Evolutionary conservation across 495 filamentous ascomycete genomes (phyloP).

Genomic region (Trichoderma erinaceum): DNA sequence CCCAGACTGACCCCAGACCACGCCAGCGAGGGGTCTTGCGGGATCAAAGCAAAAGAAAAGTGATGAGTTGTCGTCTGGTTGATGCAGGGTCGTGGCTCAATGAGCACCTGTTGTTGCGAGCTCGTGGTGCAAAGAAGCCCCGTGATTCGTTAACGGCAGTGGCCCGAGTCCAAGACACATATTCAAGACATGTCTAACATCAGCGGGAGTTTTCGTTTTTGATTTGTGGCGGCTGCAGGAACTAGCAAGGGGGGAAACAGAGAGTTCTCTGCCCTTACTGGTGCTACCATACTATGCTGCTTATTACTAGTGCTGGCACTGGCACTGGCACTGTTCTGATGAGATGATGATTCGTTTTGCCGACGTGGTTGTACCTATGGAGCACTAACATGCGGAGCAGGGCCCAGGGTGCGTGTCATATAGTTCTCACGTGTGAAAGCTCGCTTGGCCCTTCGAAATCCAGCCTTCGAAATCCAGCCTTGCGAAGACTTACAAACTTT

Average conservation of each 20-base stretch:
- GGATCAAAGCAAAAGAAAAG: not conserved
- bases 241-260: not conserved
- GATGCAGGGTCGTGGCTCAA: not conserved
- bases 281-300: not conserved
- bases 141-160: not conserved
- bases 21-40: not conserved
- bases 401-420: too few species aligned
- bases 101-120: not conserved
- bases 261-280: not conserved
- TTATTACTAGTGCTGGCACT: not conserved
- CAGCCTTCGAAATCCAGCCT: not conserved
- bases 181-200: slow-evolving; percentile 5
- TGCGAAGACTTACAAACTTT: too few species aligned
- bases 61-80: not conserved
- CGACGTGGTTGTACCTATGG: too few species aligned
- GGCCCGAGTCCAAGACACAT: not conserved
- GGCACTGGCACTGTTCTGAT: too few species aligned
- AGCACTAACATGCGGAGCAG: too few species aligned
- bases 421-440: too few species aligned
- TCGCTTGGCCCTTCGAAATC: not conserved
- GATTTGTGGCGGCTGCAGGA: not conserved
- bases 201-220: not conserved
- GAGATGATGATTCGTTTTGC: too few species aligned
- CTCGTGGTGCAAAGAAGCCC: not conserved
- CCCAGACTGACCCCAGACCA: slow-evolving; percentile 9